phyloP scores from a whole-genome alignment of 306 rosid genomes.

The Potentilla sterilis region DNA sequence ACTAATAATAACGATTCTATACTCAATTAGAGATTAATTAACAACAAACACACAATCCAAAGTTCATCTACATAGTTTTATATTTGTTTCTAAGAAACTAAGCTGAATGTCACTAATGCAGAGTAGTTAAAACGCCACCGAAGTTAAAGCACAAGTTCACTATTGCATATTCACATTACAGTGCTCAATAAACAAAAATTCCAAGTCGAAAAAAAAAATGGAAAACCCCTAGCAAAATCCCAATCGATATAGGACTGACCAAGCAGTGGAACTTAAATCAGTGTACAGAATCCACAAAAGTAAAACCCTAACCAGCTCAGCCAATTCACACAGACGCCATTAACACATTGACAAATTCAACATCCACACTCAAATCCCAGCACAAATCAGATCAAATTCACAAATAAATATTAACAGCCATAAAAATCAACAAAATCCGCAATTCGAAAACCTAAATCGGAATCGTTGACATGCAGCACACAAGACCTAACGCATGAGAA shows the following conservation, averaged over 20 bases:
- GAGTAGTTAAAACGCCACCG: slow-evolving; percentile 2
- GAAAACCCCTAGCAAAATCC: slow-evolving; percentile 23
- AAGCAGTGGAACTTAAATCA: not conserved
- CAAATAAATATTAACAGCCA: not conserved
- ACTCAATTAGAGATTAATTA: too few species aligned
- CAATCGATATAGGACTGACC: not conserved
- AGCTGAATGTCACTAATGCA: not conserved
- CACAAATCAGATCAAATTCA: slow-evolving; percentile 35
- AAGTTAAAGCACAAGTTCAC: slow-evolving; percentile 2
- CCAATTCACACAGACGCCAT: not conserved
- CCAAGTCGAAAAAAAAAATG: not conserved
- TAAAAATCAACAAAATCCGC: not conserved
- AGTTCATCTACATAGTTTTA: not conserved
- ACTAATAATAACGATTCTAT: not conserved
- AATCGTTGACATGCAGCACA: slow-evolving; percentile 31
- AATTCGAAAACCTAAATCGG: slow-evolving; percentile 32
- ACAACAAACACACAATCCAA: slow-evolving; percentile 6
- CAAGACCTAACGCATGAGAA: slow-evolving; percentile 24
- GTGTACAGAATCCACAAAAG: not conserved
- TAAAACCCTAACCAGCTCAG: slow-evolving; percentile 24
- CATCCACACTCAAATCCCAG: not conserved
- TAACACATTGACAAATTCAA: not conserved
- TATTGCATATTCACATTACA: slow-evolving; percentile 5
- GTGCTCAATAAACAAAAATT: not conserved
- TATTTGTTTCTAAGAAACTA: not conserved